Conservation (phyloP, 495 filamentous ascomycete genomes). For the Acidiella bohemica region DNA sequence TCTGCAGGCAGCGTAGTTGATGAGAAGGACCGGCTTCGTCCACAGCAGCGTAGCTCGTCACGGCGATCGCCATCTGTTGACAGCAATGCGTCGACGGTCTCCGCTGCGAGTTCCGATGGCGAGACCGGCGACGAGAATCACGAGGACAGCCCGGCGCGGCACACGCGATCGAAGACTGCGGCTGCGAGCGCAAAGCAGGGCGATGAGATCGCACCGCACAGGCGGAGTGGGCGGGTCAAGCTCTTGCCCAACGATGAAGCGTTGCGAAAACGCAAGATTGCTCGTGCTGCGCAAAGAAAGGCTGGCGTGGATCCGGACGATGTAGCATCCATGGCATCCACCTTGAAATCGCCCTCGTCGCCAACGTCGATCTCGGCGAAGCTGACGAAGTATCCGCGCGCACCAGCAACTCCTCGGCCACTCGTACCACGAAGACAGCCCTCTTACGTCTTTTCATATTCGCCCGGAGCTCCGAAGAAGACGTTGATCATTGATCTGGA, state of each 20-base stretch:
- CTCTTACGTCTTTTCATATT: slow-evolving; percentile 49
- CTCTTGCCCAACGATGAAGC: slow-evolving; percentile 65
- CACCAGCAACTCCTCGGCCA: slow-evolving; percentile 75
- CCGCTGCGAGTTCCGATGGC: slow-evolving; percentile 26
- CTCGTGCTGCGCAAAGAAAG: slow-evolving; percentile 24
- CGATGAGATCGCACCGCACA: slow-evolving; percentile 50
- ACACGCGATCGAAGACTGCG: slow-evolving; percentile 41
- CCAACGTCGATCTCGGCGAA: slow-evolving; percentile 52
- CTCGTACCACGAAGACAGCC: slow-evolving; percentile 75
- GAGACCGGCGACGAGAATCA: slow-evolving; percentile 24
- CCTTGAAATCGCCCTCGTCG: slow-evolving; percentile 72
- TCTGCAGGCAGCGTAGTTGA: slow-evolving; percentile 18
- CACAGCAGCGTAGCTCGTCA: slow-evolving; percentile 15
- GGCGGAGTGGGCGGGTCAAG: slow-evolving; percentile 82
- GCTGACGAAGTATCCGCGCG: slow-evolving; percentile 78
- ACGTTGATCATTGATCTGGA: slow-evolving; percentile 92
- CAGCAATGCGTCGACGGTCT: slow-evolving; percentile 24
- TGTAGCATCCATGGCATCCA: slow-evolving; percentile 32
- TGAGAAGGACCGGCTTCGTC: slow-evolving; percentile 3
- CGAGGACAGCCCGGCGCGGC: slow-evolving; percentile 30
- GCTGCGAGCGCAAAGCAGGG: slow-evolving; percentile 25
- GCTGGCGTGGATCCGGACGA: slow-evolving; percentile 17
- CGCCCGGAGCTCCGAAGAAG: slow-evolving; percentile 48
- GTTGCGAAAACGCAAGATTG: slow-evolving; percentile 44
- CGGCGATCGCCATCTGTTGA: slow-evolving; percentile 23